Evolutionary conservation across 176 grass and related monocot species (phyloP), one percentile per base, ranked within the genome.

Genomic region (Eragrostis nindensis): DNA sequence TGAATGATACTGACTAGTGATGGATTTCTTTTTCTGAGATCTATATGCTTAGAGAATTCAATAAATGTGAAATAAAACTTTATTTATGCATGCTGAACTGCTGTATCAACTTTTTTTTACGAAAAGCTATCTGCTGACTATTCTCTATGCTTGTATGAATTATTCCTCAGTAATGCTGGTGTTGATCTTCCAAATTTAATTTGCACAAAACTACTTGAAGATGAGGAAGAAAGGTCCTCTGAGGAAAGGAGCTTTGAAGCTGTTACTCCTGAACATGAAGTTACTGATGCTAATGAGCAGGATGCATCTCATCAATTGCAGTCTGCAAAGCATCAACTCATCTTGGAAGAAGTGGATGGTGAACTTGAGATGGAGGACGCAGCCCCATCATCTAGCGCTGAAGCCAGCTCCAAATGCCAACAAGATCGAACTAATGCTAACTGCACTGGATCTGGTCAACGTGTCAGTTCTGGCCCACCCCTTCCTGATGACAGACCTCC

Each of bases 361-460:
- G 96, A 98, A 46, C 90, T 91, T 63, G 96, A 98, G 86, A 98
- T 98, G 92, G 96, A 98, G 68, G 96, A 98, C 84, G 88, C 89
- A 68, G 86, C 96, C 38, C 95, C 95, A 9, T 80, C 79, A 25
- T 86, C 75, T 70, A 83, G 86, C 21, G 67, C 62, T 61, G 72
- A 73, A 88, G 75, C 80, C 32, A 86, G 15, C 59, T 83, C 69
- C 32, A 13, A 68, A 52, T 62, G 75, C 47, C 75, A 79, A 45
- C 52, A 60, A 70, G 76, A 85, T 69, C 24, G 44, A 84, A 75
- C 71, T 66, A 86, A 53, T 73, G 19, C 29, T 52, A 62, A 27
- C 18, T 70, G 64, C 62, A 70, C 77, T 27, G 27, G 45, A 44
- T 70, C 79, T 50, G 47, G 54, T 76, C 87, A 83, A 50, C 66